A percentile compares a stretch with the other conserved stretches of the same genome.
phyloP scores from a whole-genome alignment of 805 yeast genomes.

The Candida lessepsii region DNA sequence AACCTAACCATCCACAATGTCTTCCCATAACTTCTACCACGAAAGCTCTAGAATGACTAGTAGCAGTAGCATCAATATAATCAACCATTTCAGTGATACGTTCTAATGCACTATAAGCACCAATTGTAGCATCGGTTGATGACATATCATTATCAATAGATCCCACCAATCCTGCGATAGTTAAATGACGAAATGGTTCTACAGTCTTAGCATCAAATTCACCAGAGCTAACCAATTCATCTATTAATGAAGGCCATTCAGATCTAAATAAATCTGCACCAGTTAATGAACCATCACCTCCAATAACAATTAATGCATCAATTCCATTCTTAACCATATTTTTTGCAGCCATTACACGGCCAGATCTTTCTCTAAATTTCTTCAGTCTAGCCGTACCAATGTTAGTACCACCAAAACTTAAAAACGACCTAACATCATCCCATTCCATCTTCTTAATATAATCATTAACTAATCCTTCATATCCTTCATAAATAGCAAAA shows the following conservation, averaged over 20 bases:
- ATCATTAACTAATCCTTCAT: constrained; percentile 63
- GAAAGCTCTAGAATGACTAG: constrained; percentile 79
- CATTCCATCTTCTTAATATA: constrained; percentile 62
- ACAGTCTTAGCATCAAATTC: constrained; percentile 47
- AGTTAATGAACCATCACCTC: constrained; percentile 82
- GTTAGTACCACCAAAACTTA: constrained; percentile 70
- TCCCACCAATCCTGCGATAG: constrained; percentile 74
- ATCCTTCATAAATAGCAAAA: constrained; percentile 71
- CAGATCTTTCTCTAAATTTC: constrained; percentile 65
- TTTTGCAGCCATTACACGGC: constrained; percentile 61
- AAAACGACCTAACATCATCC: constrained; percentile 73
- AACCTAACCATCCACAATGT: constrained; percentile 86
- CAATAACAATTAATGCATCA: constrained; percentile 76
- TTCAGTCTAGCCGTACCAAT: constrained; percentile 77
- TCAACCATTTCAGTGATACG: constrained; percentile 74
- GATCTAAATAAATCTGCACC: constrained; percentile 76
- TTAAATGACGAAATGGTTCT: constrained; percentile 52
- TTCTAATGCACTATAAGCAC: constrained; percentile 75
- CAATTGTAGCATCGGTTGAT: constrained; percentile 80
- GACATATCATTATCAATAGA: constrained; percentile 86
- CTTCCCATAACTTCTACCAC: constrained; percentile 88
- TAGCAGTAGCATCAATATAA: constrained; percentile 81
- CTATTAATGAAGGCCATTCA: constrained; percentile 73
- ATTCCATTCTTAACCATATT: constrained; percentile 70
- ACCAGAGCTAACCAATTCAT: constrained; percentile 50